phyloP scores from a whole-genome alignment of 306 rosid species.

The Quercus berberidifolia region DNA sequence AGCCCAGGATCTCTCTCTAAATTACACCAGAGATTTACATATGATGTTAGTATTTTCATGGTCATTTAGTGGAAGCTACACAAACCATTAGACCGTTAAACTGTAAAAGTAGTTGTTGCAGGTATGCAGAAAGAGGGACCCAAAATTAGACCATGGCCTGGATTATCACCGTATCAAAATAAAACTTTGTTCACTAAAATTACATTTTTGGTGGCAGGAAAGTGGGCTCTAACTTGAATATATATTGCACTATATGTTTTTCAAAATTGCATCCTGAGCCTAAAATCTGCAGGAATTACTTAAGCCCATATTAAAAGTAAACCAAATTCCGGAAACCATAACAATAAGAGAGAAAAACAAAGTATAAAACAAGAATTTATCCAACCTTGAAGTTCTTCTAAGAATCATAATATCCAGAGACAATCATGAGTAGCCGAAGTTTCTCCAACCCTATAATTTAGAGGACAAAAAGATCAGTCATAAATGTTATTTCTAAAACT shows the following conservation, averaged over 20 bases:
- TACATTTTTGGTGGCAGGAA: not conserved
- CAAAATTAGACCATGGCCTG: not conserved
- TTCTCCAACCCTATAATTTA: constrained; percentile 55
- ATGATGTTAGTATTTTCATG: not conserved
- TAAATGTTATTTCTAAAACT: not conserved
- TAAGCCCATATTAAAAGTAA: too few relatives aligned
- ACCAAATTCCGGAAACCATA: not conserved
- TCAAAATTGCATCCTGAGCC: too few relatives aligned
- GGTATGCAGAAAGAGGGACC: not conserved
- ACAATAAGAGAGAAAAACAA: not conserved
- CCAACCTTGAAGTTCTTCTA: constrained; percentile 77
- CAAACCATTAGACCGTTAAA: not conserved
- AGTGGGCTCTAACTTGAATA: not conserved
- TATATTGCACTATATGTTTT: too few relatives aligned
- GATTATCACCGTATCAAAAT: not conserved
- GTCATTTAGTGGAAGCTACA: not conserved
- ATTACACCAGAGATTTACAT: constrained; percentile 3
- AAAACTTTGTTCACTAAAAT: not conserved
- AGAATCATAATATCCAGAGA: constrained; percentile 64
- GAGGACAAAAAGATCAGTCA: not conserved
- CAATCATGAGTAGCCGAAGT: constrained; percentile 58
- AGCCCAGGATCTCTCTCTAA: constrained; percentile 74
- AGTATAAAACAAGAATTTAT: not conserved
- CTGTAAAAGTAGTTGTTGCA: not conserved
- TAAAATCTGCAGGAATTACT: too few relatives aligned